These are phyloP conservation scores for Zymoseptoria crescenta DNA, from an alignment of 2,329 filamentous ascomycete species.

Conservation along the genomic window DNA sequence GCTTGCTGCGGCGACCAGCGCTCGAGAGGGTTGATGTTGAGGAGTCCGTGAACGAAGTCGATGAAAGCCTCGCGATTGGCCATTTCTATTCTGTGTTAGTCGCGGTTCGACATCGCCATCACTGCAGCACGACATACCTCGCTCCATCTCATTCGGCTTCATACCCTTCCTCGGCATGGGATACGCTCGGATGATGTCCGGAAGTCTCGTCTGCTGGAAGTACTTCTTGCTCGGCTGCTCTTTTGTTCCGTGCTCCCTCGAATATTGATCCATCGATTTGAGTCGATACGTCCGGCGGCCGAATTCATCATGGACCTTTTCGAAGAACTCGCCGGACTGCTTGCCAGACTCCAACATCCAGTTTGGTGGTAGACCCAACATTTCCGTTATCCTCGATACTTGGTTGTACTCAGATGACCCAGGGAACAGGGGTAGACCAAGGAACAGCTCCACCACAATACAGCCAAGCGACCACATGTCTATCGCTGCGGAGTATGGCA, in stretches of 20 bases:
- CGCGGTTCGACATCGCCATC: background rate
- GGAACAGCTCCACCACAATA: constrained; percentile 94
- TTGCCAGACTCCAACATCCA: constrained; percentile 99
- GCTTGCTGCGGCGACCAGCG: constrained; percentile 97
- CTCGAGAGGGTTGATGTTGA: constrained; percentile 93
- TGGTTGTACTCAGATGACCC: constrained; percentile 99
- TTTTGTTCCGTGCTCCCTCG: constrained; percentile 88
- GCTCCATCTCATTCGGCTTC: constrained; percentile 92
- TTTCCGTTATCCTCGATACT: constrained; percentile 92
- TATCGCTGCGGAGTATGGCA: constrained; percentile 96
- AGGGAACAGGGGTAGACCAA: constrained; percentile 88
- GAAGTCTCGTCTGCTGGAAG: constrained; percentile 86
- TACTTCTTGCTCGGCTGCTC: constrained; percentile 99
- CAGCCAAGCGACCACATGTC: constrained; percentile 99
- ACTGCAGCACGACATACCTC: constrained; percentile 58
- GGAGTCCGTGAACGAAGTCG: constrained; percentile 86
- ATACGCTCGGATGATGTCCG: constrained; percentile 96
- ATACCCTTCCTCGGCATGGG: constrained; percentile 99
- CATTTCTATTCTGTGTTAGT: constrained; percentile 62
- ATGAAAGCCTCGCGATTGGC: constrained; percentile 96
- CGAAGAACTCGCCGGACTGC: constrained; percentile 94
- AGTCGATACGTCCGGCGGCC: constrained; percentile 83
- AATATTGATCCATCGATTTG: constrained; percentile 97
- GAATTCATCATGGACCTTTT: constrained; percentile 86
- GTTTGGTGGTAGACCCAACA: constrained; percentile 90